Conservation (phyloP, 768 basidiomycete species). For the Hygrophorus russula region DNA sequence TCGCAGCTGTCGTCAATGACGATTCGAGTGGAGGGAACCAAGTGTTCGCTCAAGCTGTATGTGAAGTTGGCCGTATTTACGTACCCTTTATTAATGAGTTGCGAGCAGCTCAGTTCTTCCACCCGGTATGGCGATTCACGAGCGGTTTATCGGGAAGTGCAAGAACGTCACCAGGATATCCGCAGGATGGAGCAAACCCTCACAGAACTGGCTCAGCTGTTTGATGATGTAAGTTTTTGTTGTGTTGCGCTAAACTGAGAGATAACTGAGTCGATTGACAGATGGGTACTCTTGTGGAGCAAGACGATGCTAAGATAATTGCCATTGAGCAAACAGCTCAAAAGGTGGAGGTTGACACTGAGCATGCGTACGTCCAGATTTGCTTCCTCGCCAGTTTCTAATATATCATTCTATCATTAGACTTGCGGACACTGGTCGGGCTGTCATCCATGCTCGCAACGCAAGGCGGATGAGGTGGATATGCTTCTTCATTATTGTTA, state of each 20-base stretch:
- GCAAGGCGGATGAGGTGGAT: slow-evolving; percentile 98
- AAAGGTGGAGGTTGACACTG: slow-evolving; percentile 70
- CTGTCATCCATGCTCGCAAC: slow-evolving; percentile 71
- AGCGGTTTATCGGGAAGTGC: slow-evolving; percentile 89
- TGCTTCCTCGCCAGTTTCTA: neutral
- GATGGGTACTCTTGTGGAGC: slow-evolving; percentile 93
- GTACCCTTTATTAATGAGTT: slow-evolving; percentile 5
- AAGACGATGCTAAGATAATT: slow-evolving; percentile 84
- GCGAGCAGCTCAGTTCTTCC: slow-evolving; percentile 66
- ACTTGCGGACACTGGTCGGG: slow-evolving; percentile 72
- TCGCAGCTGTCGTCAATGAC: slow-evolving; percentile 75
- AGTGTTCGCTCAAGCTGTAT: slow-evolving; percentile 82
- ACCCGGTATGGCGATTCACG: slow-evolving; percentile 85
- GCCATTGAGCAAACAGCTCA: slow-evolving; percentile 70
- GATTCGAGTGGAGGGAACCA: slow-evolving; percentile 53
- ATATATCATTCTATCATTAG: slow-evolving; percentile 25
- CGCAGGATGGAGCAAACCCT: slow-evolving; percentile 90
- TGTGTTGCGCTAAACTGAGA: neutral
- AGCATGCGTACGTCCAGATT: slow-evolving; percentile 52
- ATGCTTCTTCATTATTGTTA: slow-evolving; percentile 69
- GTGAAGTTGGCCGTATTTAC: slow-evolving; percentile 9
- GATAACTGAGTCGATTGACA: slow-evolving; percentile 17
- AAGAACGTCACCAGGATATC: slow-evolving; percentile 92
- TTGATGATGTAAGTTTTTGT: slow-evolving; percentile 69
- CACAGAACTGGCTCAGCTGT: slow-evolving; percentile 86